phyloP scores from a whole-genome alignment of 2,329 filamentous ascomycete species.

The Geoglossum cookeanum region DNA sequence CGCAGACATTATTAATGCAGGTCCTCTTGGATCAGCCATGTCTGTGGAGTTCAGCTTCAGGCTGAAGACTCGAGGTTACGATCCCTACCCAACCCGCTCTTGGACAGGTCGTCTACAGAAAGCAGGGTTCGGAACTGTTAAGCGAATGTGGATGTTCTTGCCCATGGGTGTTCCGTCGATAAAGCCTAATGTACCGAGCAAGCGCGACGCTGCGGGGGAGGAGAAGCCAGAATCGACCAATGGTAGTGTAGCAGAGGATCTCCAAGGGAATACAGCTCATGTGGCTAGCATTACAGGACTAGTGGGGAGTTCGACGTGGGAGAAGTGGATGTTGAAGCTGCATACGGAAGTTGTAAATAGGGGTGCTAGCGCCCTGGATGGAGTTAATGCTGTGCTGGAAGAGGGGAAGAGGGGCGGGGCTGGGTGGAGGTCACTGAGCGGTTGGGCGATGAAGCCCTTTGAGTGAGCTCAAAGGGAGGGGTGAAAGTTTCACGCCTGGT shows the following conservation, averaged over 20 bases:
- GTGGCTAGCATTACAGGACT: constrained; percentile 56
- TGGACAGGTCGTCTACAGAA: constrained; percentile 58
- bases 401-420: constrained; percentile 38
- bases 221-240: background rate
- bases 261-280: background rate
- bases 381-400: constrained; percentile 37
- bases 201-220: background rate
- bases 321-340: constrained; percentile 82
- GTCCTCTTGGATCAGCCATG: constrained; percentile 59
- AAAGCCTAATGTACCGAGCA: constrained; percentile 14
- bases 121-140: constrained; percentile 61
- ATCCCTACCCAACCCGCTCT: constrained; percentile 61
- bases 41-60: constrained; percentile 84
- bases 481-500: background rate
- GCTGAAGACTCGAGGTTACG: constrained; percentile 77
- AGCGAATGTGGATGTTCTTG: constrained; percentile 73
- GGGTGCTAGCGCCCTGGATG: constrained; percentile 31
- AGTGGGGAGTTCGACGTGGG: constrained; percentile 79
- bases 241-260: background rate
- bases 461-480: background rate
- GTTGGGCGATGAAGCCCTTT: constrained; percentile 35
- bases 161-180: constrained; percentile 47
- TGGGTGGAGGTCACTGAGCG: constrained; percentile 40
- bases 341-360: constrained; percentile 68
- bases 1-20: constrained; percentile 72